A percentile compares a stretch with the other conserved stretches of the same genome.
Evolutionary conservation across 208 protist species (phyloP).

Genomic region (Leishmania arabica): DNA sequence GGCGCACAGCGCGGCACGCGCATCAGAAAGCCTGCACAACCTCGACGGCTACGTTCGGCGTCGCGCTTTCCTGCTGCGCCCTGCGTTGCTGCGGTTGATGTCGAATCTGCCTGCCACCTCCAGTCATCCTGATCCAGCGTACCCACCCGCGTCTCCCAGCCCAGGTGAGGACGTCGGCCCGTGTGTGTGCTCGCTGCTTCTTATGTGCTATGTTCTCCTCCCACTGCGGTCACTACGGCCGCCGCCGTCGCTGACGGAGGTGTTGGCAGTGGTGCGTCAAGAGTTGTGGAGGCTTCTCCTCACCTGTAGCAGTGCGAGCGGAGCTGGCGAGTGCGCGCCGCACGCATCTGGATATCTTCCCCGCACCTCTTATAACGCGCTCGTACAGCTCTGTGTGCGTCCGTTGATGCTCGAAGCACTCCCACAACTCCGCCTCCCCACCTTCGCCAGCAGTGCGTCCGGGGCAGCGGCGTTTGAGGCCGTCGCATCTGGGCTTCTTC

Average conservation of each 20-base stretch:
- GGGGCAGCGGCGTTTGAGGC: background rate
- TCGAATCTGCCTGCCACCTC: background rate
- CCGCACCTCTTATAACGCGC: background rate
- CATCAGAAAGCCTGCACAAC: background rate
- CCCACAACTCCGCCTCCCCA: background rate
- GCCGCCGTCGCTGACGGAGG: background rate
- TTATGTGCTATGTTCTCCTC: conserved; percentile 12
- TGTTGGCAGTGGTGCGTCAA: conserved; percentile 17
- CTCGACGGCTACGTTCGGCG: background rate
- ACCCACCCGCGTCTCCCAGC: background rate
- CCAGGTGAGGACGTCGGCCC: background rate
- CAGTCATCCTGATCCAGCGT: background rate
- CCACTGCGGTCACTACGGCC: background rate
- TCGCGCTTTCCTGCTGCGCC: background rate
- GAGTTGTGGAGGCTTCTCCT: conserved; percentile 14
- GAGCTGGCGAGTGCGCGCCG: background rate
- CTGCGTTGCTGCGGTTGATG: conserved; percentile 3
- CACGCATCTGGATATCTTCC: background rate
- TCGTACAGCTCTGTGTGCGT: conserved; percentile 2
- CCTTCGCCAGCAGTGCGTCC: background rate
- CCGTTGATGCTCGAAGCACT: conserved; percentile 12
- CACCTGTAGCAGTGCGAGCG: background rate
- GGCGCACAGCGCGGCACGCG: background rate
- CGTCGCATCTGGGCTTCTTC: background rate
- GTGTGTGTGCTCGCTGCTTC: conserved; percentile 15